Evolutionary conservation across 371 early-diverging fungal species (phyloP).

Genomic region (Actinomortierella wolfii): DNA sequence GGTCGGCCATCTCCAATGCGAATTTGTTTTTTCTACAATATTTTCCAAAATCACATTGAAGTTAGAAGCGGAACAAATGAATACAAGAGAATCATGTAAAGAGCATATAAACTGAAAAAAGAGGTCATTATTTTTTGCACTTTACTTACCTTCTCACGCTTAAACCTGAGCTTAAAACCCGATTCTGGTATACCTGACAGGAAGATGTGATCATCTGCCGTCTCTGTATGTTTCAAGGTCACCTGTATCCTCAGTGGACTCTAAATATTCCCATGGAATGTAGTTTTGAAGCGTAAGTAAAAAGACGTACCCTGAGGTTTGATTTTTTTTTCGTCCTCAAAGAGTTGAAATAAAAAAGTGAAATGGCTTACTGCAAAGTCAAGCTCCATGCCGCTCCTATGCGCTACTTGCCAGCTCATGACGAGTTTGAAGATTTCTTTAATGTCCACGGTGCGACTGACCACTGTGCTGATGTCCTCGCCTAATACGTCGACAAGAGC

Average conservation of each 20-base stretch:
- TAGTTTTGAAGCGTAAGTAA: constrained; percentile 3
- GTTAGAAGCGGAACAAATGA: background rate
- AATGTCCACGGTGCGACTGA: constrained; percentile 36
- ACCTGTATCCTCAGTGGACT: constrained; percentile 64
- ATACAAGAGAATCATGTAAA: background rate
- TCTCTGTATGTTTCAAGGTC: constrained; percentile 60
- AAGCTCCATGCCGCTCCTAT: constrained; percentile 31
- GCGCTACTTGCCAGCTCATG: constrained; percentile 44
- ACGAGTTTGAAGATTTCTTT: constrained; percentile 57
- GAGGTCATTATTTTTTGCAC: no score
- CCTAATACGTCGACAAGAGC: constrained; percentile 17
- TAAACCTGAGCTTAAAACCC: constrained; percentile 59
- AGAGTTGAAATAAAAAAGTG: background rate
- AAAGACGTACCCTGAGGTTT: background rate
- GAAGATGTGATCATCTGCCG: constrained; percentile 67
- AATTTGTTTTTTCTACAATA: constrained; percentile 46
- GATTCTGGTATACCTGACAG: constrained; percentile 64
- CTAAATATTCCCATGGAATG: constrained; percentile 19
- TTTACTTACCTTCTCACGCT: constrained; percentile 54
- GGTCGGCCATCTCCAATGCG: constrained; percentile 62
- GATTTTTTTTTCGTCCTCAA: background rate
- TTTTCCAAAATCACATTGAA: no score
- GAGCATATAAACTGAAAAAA: background rate
- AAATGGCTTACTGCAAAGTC: constrained; percentile 28
- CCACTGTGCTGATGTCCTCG: constrained; percentile 6